Base-by-base conservation (phyloP, 2,329 filamentous ascomycete genomes). In the Aspergillus fumigatus region DNA sequence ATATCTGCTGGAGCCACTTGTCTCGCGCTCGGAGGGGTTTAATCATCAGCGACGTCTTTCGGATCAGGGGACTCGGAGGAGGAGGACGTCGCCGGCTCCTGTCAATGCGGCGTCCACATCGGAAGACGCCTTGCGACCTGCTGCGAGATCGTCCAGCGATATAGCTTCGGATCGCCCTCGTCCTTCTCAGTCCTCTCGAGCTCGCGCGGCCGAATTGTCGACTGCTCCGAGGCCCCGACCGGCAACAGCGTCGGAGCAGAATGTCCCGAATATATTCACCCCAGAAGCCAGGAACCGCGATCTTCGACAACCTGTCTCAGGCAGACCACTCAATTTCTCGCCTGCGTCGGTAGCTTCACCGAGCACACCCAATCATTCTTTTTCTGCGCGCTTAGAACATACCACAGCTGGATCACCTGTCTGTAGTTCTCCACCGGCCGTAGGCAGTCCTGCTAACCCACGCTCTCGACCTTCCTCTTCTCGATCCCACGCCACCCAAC, bases 41-140 rank as follows among this genome's bases (percentile, higher is more conserved):
- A 61, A 56, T 9, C 74, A 76, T 52, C 72, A 69, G 51, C 65
- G 74, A 54, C 65, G 68, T 19, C 63, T 71, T 19, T 76, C 74
- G 1, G 74, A 76, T 35, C 70, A 72, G 51, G 68, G 63, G 8
- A 63, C 57, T 52, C 58, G 62, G 32, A 69, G 68, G 17, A 67
- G 70, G 19, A 63, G 68, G 27, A 70, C 69, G 2, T 75, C 73
- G 1, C 74, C 74, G 26, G 63, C 68, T 1, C 65, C 69, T 38
- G 59, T 65, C 3, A 67, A 67, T 53, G 64, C 65, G 43, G 69
- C 68, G 11, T 74, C 73, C 6, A 65, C 65, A 10, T 75, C 73
- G 5, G 73, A 75, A 25, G 69, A 67, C 29, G 62, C 62, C 1
- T 55, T 75, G 47, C 59, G 71, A 14, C 69, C 70, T 48, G 67